phyloP scores from a whole-genome alignment of 176 grass and related monocot genomes.

The Bonia amplexicaulis region DNA sequence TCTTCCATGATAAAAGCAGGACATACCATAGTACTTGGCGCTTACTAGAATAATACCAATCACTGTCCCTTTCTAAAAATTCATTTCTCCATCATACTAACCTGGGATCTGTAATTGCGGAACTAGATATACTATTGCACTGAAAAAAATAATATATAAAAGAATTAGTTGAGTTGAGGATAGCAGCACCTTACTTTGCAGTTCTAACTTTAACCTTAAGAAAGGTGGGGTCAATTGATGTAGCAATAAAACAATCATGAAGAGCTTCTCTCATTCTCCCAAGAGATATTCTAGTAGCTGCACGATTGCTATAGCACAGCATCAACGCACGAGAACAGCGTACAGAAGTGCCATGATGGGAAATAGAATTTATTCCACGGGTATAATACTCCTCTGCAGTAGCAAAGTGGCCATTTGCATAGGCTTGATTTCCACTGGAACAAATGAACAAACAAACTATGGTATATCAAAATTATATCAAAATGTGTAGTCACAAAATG shows the following conservation, averaged over 20 bases:
- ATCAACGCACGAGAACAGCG: slow-evolving; percentile 53
- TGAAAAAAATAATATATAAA: slow-evolving; percentile 3
- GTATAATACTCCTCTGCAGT: slow-evolving; percentile 93
- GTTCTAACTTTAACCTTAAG: slow-evolving; percentile 76
- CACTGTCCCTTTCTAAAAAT: background rate
- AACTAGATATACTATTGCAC: background rate
- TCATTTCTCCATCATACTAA: background rate
- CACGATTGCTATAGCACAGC: slow-evolving; percentile 97
- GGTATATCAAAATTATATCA: slow-evolving; percentile 14
- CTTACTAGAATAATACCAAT: background rate
- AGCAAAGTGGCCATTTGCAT: slow-evolving; percentile 73
- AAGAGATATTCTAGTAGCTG: slow-evolving; percentile 81
- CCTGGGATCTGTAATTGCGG: background rate
- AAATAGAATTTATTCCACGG: slow-evolving; percentile 70
- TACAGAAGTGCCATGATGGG: slow-evolving; percentile 40
- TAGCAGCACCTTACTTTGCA: slow-evolving; percentile 68
- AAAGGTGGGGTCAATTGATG: slow-evolving; percentile 68
- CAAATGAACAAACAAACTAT: slow-evolving; percentile 27
- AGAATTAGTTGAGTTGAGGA: background rate
- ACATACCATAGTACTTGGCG: background rate
- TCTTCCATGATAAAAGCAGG: slow-evolving; percentile 22
- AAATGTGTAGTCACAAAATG: background rate
- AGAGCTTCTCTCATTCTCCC: slow-evolving; percentile 85
- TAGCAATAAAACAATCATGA: slow-evolving; percentile 71
- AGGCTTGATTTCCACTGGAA: slow-evolving; percentile 90